Evolutionary conservation across 176 grass and related monocot species (phyloP), one percentile per base, ranked within the genome.

Genomic region (Carex scoparia): DNA sequence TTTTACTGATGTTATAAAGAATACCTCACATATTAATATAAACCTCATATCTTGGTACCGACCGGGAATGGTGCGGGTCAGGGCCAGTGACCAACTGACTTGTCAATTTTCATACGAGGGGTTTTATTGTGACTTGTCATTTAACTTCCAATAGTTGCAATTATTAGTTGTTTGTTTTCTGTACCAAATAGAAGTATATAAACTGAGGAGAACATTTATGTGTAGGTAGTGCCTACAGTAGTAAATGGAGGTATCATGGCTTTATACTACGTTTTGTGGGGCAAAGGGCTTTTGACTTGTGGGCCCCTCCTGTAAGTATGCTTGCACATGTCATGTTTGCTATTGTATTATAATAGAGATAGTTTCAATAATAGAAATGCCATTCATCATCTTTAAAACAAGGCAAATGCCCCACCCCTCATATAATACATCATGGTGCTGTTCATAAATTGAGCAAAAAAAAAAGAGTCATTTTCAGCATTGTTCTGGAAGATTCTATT

Each of bases 221-320:
- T 84, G 84, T 83, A 99, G 96, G 87, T 95, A 32, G 73, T 94
- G 84, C 96, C 96, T 48, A 89, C 96, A 76, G 87, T 99, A 64
- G 82, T 99, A 67, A 99, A 95, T 95, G 96, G 96, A 69, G 96
- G 96, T 80, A 95, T 99, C 79, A 88, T 99, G 87, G 88, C 96
- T 81, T 88, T 99, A 89, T 95, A 95, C 88, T 99, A 90, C 3
- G 81, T 92, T 18, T 88, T 98, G 73, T 98, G 96, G 96, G 96
- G 91, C 49, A 98, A 98, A 89, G 96, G 96, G 48, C 89, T 98
- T 90, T 83, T 89, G 61, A 85, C 87, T 81, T 95, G 96, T 71
- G 93, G 96, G 3, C 96, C 96, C 60, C 78, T 99, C 80, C 69
- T 94, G 96, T 99, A 99, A 90, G 95, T 88, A 69, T 84, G 48